Base-by-base conservation (phyloP, 345 rosid genomes). In the Durio zibethinus region DNA sequence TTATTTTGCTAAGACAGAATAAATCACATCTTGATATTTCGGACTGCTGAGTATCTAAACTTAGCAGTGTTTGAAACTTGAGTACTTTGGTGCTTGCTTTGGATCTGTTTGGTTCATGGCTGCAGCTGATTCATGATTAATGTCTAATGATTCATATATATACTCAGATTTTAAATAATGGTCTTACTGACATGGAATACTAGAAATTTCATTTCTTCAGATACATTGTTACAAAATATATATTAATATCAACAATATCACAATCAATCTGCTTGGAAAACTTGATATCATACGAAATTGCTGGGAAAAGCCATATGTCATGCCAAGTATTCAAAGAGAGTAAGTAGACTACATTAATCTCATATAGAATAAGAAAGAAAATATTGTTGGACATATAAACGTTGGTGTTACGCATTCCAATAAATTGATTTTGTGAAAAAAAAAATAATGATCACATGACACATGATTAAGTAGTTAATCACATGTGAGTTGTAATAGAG, bases 401-500 rank as follows among this genome's bases (percentile, higher is more conserved):
- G n/a, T n/a, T n/a, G n/a, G n/a, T n/a, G n/a, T n/a, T n/a, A n/a
- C n/a, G n/a, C n/a, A n/a, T n/a, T n/a, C n/a, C n/a, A n/a, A n/a
- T n/a, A n/a, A n/a, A n/a, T n/a, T n/a, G n/a, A n/a, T n/a, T n/a
- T n/a, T n/a, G n/a, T n/a, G n/a, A n/a, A n/a, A n/a, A n/a, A n/a
- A n/a, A n/a, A n/a, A n/a, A n/a, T n/a, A n/a, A n/a, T n/a, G n/a
- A n/a, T n/a, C n/a, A n/a, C n/a, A n/a, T n/a, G n/a, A n/a, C n/a
- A n/a, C n/a, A n/a, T n/a, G n/a, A n/a, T n/a, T n/a, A n/a, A n/a
- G 81, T 48, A 76, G 81, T 72, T 16, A 10, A 71, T 73, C 89
- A 88, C 91, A 83, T 88, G 91, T 89, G 77, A 65, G 29, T 71
- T 40, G 21, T 57, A 67, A 73, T 52, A 68, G 73, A 36, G 67